Percentiles rank a stretch among this genome's conserved stretches.
phyloP scores from a whole-genome alignment of 2,329 filamentous ascomycete genomes.

The Pseudogymnoascus sp. region DNA sequence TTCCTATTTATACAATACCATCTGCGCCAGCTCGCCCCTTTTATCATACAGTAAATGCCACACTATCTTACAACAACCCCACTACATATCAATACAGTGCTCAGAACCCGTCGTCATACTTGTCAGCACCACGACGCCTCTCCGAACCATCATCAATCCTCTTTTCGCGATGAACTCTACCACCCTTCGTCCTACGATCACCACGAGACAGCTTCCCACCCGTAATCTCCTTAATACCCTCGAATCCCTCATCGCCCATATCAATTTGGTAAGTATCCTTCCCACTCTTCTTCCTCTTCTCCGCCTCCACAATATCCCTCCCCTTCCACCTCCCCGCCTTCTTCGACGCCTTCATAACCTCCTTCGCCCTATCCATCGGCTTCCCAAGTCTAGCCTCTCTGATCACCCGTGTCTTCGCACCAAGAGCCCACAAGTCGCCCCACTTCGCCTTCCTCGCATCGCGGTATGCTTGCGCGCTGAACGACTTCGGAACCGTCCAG shows the following conservation, averaged over 20 bases:
- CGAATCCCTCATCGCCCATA: conserved; percentile 25
- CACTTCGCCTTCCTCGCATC: conserved; percentile 85
- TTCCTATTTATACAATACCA: not conserved
- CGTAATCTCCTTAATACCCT: conserved; percentile 23
- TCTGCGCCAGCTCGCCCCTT: not conserved
- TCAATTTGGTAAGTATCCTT: conserved; percentile 36
- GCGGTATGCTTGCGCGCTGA: conserved; percentile 74
- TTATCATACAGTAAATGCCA: not conserved
- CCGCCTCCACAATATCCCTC: conserved; percentile 35
- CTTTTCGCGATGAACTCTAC: conserved; percentile 30
- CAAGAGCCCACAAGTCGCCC: conserved; percentile 94
- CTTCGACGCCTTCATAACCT: conserved; percentile 28
- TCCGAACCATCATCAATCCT: conserved; percentile 19
- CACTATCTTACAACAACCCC: not conserved
- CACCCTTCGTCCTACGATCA: conserved; percentile 30
- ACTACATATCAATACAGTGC: not conserved
- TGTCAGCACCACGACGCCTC: not conserved
- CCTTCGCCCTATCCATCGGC: conserved; percentile 24
- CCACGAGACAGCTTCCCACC: conserved; percentile 13
- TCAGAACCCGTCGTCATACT: not conserved
- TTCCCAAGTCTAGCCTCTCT: conserved; percentile 54
- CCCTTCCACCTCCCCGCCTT: conserved; percentile 37
- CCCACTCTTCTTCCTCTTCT: conserved; percentile 36
- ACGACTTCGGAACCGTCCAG: conserved; percentile 84
- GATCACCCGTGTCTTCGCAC: conserved; percentile 73